Conservation (phyloP, 1,284 basidiomycete genomes). For the Acaromyces ingoldii region DNA sequence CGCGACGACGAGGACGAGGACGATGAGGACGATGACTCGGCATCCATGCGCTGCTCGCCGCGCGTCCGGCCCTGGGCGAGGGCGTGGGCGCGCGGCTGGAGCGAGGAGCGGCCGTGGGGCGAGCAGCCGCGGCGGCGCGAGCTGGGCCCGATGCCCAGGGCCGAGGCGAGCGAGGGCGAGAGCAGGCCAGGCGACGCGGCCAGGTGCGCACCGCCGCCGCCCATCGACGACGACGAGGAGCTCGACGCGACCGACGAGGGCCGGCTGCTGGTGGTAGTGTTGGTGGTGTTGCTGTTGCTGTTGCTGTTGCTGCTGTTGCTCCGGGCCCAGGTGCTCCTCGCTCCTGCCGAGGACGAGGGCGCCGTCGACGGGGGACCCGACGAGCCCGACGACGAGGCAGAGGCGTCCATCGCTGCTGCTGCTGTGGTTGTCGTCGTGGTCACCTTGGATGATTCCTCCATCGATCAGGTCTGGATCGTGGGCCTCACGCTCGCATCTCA, state of each 20-base stretch:
- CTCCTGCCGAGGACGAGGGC: too few species aligned
- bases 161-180: slow-evolving; percentile 32
- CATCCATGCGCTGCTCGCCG: too few species aligned
- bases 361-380: too few species aligned
- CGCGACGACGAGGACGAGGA: slow-evolving; percentile 9
- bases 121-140: slow-evolving; percentile 1
- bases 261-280: slow-evolving; percentile 20
- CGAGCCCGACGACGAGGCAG: too few species aligned
- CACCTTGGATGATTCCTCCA: too few species aligned
- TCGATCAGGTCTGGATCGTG: too few species aligned
- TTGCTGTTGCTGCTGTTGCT: background rate
- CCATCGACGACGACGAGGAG: slow-evolving; percentile 13
- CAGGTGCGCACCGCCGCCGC: slow-evolving; percentile 21
- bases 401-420: too few species aligned
- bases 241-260: slow-evolving; percentile 31
- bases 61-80: background rate
- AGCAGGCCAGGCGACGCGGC: slow-evolving; percentile 24
- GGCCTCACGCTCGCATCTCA: too few species aligned
- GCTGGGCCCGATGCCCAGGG: slow-evolving; percentile 23
- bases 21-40: background rate
- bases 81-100: background rate
- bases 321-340: background rate
- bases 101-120: background rate
- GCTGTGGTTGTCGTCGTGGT: too few species aligned
- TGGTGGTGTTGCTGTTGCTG: background rate